These are phyloP conservation scores for Corymbia citriodora DNA, from an alignment of 441 rosid genomes.

Conservation along the genomic window DNA sequence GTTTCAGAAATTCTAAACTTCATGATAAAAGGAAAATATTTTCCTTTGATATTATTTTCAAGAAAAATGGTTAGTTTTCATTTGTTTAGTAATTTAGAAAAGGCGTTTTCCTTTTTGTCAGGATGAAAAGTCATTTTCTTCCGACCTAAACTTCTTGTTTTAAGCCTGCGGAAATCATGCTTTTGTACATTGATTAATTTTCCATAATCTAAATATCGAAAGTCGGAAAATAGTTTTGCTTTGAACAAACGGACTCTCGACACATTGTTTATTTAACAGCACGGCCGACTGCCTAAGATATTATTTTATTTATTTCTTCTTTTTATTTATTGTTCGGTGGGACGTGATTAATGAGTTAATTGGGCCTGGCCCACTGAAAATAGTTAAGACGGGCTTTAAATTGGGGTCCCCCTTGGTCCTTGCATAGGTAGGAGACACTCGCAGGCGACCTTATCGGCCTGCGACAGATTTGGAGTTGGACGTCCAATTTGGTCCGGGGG, in stretches of 20 bases:
- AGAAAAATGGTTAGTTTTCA: too few species aligned
- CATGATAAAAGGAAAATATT: too few species aligned
- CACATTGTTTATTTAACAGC: not conserved
- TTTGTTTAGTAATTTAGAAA: too few species aligned
- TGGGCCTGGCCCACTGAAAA: not conserved
- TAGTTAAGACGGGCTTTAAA: not conserved
- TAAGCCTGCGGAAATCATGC: not conserved
- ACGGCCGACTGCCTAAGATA: not conserved
- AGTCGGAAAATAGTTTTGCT: not conserved
- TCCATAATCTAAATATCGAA: not conserved
- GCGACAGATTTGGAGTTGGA: not conserved
- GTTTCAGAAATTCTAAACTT: too few species aligned
- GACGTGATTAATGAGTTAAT: not conserved
- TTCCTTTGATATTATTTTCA: too few species aligned
- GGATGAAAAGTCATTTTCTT: rapidly evolving
- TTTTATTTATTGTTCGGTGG: not conserved
- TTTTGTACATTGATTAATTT: rapidly evolving
- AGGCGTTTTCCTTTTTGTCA: rapidly evolving
- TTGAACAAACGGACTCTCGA: not conserved
- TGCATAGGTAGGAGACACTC: not conserved
- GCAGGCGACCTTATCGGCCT: not conserved
- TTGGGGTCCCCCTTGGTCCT: not conserved
- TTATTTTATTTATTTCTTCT: not conserved
- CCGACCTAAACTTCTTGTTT: rapidly evolving
- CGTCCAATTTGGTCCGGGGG: not conserved